Evolutionary conservation across 371 early-diverging fungal genomes (phyloP).

Genomic region (Mucor ambiguus): DNA sequence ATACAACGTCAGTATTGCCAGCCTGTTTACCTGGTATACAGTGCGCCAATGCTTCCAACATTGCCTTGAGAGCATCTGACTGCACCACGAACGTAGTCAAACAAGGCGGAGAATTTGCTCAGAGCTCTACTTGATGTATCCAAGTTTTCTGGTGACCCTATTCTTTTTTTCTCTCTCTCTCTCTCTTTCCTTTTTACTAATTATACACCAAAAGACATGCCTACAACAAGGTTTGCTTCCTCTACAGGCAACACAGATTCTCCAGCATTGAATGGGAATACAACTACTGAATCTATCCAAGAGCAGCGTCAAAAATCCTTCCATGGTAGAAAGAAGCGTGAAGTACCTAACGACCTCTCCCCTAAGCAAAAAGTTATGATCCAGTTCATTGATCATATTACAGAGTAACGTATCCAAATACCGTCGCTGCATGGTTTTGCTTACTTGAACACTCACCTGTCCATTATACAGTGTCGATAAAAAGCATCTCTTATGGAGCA

Average conservation of each 20-base stretch:
- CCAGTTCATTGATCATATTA: slow-evolving; percentile 14
- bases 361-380: slow-evolving; percentile 14
- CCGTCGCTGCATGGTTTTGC: not conserved
- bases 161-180: not conserved
- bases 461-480: slow-evolving; percentile 18
- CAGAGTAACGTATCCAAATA: slow-evolving; percentile 8
- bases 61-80: not conserved
- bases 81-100: not conserved
- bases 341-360: not conserved
- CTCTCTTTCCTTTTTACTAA: not conserved
- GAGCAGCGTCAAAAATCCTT: slow-evolving; percentile 6
- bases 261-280: not conserved
- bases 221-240: slow-evolving; percentile 20
- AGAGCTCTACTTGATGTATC: not conserved
- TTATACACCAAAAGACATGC: slow-evolving; percentile 5
- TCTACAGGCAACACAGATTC: not conserved
- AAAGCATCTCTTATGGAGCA: slow-evolving; percentile 16
- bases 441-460: not conserved
- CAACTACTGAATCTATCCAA: slow-evolving; percentile 3
- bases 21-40: too few species aligned
- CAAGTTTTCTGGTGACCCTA: too few species aligned
- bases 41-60: too few species aligned
- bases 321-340: slow-evolving; percentile 15
- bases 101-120: slow-evolving; percentile 3
- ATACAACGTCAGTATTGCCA: not conserved